Base-by-base conservation (phyloP, 495 filamentous ascomycete genomes). In the Choiromyces venosus region DNA sequence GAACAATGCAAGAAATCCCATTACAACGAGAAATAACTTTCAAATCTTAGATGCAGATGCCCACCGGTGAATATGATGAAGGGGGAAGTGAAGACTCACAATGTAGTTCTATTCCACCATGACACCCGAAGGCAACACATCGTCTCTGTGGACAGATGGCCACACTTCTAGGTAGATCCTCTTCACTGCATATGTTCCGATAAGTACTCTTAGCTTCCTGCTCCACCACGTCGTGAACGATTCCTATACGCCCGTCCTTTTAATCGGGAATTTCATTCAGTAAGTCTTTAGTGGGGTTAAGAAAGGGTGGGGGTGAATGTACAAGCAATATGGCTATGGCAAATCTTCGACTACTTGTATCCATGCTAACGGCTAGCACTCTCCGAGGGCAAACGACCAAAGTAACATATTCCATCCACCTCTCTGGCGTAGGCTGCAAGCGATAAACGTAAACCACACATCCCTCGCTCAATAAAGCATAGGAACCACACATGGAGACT, bases 101-200 rank as follows among this genome's bases (percentile, higher is more conserved):
- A 75, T 91, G 89, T 12, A 93, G 81, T 75, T 93, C 90, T 61
- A 93, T 88, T 10, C 91, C 89, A 12, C 85, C 83, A 35, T 85
- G 84, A 67, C 88, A 92, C 25, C 91, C 91, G 83, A 92, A 92
- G 2, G 90, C 91, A 18, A 91, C 87, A 76, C 89, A 91, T 29
- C 86, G 86, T 39, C 89, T 85, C 39, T 88, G 87, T 16, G 91
- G 91, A 72, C 88, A 91, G 67, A 93, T 87, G 1, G 91, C 88
- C 7, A 93, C 86, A 16, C 87, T 89, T 69, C 86, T 86, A 7
- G 91, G 90, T 29, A 88, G 87, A 72, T 91, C 88, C 70, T 91
- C 86, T 14, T 86, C 83, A 1, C 87, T 88, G 80, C 91, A 91
- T 64, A 93, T 73, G 71, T 90, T 85, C 36, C 85, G 83, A 74